Evolutionary conservation across 768 basidiomycete species (phyloP).

Genomic region (Phaffia australis): DNA sequence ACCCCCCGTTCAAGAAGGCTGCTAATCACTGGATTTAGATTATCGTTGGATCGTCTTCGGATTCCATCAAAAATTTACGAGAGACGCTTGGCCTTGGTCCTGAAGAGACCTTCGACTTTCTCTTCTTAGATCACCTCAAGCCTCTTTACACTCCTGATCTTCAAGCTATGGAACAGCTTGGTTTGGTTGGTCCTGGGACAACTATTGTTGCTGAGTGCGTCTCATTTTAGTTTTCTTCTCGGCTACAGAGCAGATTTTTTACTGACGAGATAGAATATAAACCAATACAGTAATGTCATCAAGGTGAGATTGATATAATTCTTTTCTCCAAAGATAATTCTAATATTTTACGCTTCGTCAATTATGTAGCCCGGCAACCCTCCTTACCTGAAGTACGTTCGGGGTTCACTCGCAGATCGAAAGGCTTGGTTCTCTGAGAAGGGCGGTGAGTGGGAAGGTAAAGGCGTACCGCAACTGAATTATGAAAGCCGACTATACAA

Average conservation of each 20-base stretch:
- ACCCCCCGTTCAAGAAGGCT: neutral
- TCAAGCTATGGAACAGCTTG: conserved; percentile 36
- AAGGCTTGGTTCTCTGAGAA: conserved; percentile 31
- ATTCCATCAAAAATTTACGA: conserved; percentile 29
- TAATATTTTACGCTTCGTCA: neutral
- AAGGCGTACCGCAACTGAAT: conserved; percentile 32
- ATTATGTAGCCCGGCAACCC: conserved; percentile 31
- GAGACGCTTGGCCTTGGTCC: conserved; percentile 33
- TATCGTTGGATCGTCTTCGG: conserved; percentile 32
- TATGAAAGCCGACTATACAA: conserved; percentile 34
- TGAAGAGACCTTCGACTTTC: conserved; percentile 34
- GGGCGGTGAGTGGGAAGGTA: conserved; percentile 32
- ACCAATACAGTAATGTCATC: neutral
- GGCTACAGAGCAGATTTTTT: neutral
- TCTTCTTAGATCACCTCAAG: conserved; percentile 37
- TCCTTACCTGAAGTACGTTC: conserved; percentile 36
- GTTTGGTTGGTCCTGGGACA: conserved; percentile 34
- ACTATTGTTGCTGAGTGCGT: conserved; percentile 37
- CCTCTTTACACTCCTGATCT: conserved; percentile 36
- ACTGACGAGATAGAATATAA: neutral
- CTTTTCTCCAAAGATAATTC: neutral
- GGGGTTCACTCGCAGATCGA: conserved; percentile 32
- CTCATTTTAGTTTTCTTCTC: conserved; percentile 29
- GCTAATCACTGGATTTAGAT: conserved; percentile 26
- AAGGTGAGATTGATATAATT: neutral